Conservation (phyloP, 2,329 filamentous ascomycete species). For the Fusarium transvaalense region DNA sequence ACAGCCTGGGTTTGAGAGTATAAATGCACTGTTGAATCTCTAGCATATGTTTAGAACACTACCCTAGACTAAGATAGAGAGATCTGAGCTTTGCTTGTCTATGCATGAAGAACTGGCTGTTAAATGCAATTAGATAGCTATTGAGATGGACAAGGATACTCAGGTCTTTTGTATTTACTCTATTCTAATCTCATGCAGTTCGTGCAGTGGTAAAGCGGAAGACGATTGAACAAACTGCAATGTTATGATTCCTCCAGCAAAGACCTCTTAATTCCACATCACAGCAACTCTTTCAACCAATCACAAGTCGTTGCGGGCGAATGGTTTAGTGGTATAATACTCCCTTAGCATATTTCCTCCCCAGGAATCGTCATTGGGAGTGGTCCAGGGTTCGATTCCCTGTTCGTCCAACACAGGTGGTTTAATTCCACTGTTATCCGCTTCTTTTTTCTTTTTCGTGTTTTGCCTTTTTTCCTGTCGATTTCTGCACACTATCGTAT, state of each 20-base stretch:
- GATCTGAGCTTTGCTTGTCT: not conserved
- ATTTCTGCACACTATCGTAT: too few relatives aligned
- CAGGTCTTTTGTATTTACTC: not conserved
- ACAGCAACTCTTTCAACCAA: rapidly evolving
- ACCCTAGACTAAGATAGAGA: not conserved
- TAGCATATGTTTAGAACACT: too few relatives aligned
- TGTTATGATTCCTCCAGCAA: rapidly evolving
- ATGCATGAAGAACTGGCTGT: not conserved
- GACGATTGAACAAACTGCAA: too few relatives aligned
- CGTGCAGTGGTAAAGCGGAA: not conserved
- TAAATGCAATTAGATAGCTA: not conserved
- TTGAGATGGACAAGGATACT: rapidly evolving
- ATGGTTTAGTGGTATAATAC: conserved; percentile 32
- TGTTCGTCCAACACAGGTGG: conserved; percentile 34
- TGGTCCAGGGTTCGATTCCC: conserved; percentile 41
- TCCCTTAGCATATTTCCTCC: conserved; percentile 24
- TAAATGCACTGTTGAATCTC: too few relatives aligned
- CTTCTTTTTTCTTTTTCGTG: not conserved
- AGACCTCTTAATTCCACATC: rapidly evolving
- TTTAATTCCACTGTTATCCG: conserved; percentile 18
- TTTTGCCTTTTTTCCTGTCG: not conserved
- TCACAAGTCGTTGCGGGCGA: conserved; percentile 19
- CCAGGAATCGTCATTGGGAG: conserved; percentile 14
- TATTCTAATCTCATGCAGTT: not conserved
- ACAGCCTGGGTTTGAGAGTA: too few relatives aligned